Evolutionary conservation across 2,329 filamentous ascomycete genomes (phyloP).

Genomic region (Cytospora piceae): DNA sequence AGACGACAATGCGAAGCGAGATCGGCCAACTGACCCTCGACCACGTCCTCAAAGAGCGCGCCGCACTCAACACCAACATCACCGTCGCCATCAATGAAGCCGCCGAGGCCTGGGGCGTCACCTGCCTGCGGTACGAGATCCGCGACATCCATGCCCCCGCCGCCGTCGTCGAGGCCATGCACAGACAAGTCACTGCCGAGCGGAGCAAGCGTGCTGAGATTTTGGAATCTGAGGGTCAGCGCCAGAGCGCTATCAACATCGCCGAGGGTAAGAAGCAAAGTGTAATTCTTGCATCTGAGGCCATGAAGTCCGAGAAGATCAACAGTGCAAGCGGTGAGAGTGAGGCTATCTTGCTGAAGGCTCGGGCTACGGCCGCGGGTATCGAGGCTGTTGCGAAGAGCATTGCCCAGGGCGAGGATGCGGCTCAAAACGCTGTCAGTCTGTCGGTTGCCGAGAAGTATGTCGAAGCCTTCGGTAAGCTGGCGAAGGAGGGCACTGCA

Average conservation of each 20-base stretch:
- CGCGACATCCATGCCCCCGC: conserved; percentile 95
- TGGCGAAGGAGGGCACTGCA: conserved; percentile 94
- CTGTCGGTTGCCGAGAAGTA: conserved; percentile 96
- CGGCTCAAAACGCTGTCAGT: conserved; percentile 83
- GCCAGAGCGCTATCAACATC: conserved; percentile 98
- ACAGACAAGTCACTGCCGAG: conserved; percentile 95
- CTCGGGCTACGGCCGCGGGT: conserved; percentile 81
- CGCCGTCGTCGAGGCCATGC: conserved; percentile 95
- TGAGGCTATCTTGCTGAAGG: conserved; percentile 87
- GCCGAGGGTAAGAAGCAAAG: conserved; percentile 97
- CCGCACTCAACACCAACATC: conserved; percentile 95
- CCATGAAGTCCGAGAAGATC: conserved; percentile 85
- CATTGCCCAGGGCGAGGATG: conserved; percentile 72
- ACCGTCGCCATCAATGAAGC: conserved; percentile 99
- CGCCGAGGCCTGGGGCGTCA: conserved; percentile 94
- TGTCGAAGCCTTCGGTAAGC: conserved; percentile 84
- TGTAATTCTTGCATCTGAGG: conserved; percentile 94
- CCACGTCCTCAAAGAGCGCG: conserved; percentile 96
- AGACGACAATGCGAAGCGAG: conserved; percentile 98
- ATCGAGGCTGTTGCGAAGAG: conserved; percentile 83
- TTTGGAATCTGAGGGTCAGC: conserved; percentile 93
- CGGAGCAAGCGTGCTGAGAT: conserved; percentile 98
- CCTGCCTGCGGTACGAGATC: conserved; percentile 96
- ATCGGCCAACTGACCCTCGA: conserved; percentile 96
- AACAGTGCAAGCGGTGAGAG: conserved; percentile 92